Evolutionary conservation across 1,139 yeast genomes (phyloP).

Genomic region (Taphrina populina): DNA sequence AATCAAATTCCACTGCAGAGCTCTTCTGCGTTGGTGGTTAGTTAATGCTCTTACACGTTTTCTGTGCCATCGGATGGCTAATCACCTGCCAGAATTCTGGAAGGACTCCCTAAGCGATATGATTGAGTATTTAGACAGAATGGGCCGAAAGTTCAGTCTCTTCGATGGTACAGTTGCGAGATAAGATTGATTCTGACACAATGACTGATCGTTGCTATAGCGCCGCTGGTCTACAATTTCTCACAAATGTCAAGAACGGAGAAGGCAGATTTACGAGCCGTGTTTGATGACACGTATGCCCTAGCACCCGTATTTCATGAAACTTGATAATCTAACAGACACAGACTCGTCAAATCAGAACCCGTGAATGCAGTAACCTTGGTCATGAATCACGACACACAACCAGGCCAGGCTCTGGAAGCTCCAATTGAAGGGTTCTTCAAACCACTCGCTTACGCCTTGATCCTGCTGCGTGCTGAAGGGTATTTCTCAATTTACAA

Average conservation of each 20-base stretch:
- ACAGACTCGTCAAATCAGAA: conserved; percentile 35
- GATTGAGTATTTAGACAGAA: conserved; percentile 38
- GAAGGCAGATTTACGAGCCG: conserved; percentile 36
- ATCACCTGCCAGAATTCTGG: conserved; percentile 33
- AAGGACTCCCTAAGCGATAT: conserved; percentile 38
- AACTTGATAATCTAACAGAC: conserved; percentile 2
- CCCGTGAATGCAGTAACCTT: conserved; percentile 38
- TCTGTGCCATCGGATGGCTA: background rate
- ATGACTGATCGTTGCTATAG: background rate
- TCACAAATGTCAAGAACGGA: conserved; percentile 37
- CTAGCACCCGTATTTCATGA: conserved; percentile 1
- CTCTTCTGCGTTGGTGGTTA: conserved; percentile 39
- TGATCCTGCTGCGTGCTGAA: conserved; percentile 38
- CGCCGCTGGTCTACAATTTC: conserved; percentile 39
- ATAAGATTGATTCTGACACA: too few relatives aligned
- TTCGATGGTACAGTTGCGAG: conserved; percentile 32
- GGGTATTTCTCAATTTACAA: too few relatives aligned
- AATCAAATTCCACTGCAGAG: conserved; percentile 33
- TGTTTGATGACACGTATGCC: conserved; percentile 38
- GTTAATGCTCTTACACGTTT: background rate
- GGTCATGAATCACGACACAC: conserved; percentile 40
- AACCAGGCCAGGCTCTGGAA: conserved; percentile 39
- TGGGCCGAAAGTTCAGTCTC: conserved; percentile 37
- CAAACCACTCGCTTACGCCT: conserved; percentile 39
- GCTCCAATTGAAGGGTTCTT: conserved; percentile 39